phyloP scores from a whole-genome alignment of 2,329 filamentous ascomycete genomes.

The Neofusicoccum laricinum region DNA sequence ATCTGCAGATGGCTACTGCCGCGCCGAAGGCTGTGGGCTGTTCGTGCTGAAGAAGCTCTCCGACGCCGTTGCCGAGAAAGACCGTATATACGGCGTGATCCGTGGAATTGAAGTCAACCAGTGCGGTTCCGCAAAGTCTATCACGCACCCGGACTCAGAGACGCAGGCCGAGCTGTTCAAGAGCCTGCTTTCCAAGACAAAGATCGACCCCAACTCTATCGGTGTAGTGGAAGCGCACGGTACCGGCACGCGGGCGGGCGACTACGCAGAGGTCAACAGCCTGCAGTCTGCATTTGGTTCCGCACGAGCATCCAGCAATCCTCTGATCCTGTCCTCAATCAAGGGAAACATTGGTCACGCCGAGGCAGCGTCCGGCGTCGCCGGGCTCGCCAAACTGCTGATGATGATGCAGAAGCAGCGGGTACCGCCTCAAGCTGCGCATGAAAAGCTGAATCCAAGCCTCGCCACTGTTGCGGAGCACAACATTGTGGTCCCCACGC shows the following conservation, averaged over 20 bases:
- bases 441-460: conserved; percentile 19
- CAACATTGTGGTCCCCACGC: conserved; percentile 20
- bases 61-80: conserved; percentile 51
- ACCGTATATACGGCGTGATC: conserved; percentile 44
- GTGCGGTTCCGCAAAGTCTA: background rate
- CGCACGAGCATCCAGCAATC: background rate
- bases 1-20: conserved; percentile 50
- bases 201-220: conserved; percentile 1
- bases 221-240: conserved; percentile 41
- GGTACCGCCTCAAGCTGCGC: conserved; percentile 23
- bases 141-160: conserved; percentile 18
- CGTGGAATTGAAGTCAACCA: conserved; percentile 6
- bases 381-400: conserved; percentile 27
- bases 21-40: conserved; percentile 48
- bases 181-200: background rate
- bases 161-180: conserved; percentile 17
- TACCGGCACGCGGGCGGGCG: conserved; percentile 58
- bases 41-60: conserved; percentile 50
- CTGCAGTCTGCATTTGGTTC: background rate
- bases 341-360: conserved; percentile 32
- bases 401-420: conserved; percentile 21
- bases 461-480: conserved; percentile 18
- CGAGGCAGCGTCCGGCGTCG: conserved; percentile 29
- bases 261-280: conserved; percentile 27
- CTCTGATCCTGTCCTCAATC: conserved; percentile 19